These are phyloP conservation scores for Didymella sp. DNA, from an alignment of 2,329 filamentous ascomycete genomes.

Conservation along the genomic window DNA sequence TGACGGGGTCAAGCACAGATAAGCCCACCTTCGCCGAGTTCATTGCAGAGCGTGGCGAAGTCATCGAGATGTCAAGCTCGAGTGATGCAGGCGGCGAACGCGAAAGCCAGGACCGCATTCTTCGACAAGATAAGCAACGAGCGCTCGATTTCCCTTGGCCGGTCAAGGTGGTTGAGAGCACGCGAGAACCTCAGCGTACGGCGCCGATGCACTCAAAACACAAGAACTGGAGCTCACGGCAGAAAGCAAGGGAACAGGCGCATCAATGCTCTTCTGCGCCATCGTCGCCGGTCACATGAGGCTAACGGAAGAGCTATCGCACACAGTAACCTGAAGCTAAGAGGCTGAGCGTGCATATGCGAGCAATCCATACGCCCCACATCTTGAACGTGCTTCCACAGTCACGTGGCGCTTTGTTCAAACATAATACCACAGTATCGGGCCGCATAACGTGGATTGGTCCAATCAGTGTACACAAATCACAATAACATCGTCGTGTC, in stretches of 20 bases:
- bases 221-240: slow-evolving; percentile 3
- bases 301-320: background rate
- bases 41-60: slow-evolving; percentile 7
- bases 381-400: background rate
- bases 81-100: slow-evolving; percentile 2
- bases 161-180: background rate
- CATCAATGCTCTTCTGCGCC: background rate
- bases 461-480: background rate
- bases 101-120: slow-evolving; percentile 15
- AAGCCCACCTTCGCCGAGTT: slow-evolving; percentile 12
- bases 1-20: background rate
- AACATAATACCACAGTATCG: background rate
- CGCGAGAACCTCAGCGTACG: background rate
- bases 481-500: background rate
- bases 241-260: background rate
- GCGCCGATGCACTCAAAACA: slow-evolving; percentile 10
- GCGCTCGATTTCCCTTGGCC: slow-evolving; percentile 4
- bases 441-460: background rate
- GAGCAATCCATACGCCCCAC: background rate
- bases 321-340: background rate
- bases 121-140: background rate
- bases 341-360: background rate
- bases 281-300: background rate
- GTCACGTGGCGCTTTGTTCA: background rate
- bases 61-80: slow-evolving; percentile 15